A percentile compares a stretch with the other conserved stretches of the same genome.
These are phyloP conservation scores for Prunus campanulata DNA, from an alignment of 306 rosid genomes.

Conservation along the genomic window DNA sequence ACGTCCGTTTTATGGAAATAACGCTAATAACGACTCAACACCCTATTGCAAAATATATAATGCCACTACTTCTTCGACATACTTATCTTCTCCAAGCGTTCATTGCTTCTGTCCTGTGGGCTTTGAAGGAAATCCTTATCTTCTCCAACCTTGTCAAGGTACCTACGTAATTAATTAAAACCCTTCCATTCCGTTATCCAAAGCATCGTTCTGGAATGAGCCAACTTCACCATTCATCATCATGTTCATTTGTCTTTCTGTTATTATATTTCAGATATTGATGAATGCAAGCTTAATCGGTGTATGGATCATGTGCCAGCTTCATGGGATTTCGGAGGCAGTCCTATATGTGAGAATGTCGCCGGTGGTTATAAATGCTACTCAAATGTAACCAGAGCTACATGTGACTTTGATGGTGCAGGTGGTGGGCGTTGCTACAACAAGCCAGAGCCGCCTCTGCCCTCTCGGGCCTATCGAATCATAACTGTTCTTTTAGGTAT, in stretches of 20 bases:
- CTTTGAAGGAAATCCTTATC: constrained; percentile 16
- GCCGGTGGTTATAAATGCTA: neutral
- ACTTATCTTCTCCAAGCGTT: neutral
- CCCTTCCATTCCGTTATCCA: neutral
- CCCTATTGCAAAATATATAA: neutral
- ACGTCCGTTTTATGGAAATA: too few relatives aligned
- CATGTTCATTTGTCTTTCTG: neutral
- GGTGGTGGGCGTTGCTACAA: neutral
- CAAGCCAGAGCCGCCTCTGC: too few relatives aligned
- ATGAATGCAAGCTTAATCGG: constrained; percentile 8
- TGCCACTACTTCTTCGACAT: neutral
- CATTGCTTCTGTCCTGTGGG: neutral
- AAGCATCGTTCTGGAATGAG: too few relatives aligned
- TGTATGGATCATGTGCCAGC: neutral
- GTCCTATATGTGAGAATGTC: neutral
- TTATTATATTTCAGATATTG: neutral
- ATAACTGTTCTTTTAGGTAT: neutral
- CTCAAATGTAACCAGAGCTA: neutral
- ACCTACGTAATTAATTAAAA: neutral
- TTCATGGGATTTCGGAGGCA: neutral
- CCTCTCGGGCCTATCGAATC: neutral
- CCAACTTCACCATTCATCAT: neutral
- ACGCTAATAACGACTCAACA: neutral
- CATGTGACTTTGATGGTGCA: too few relatives aligned
- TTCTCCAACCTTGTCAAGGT: constrained; percentile 6